Base-by-base conservation (phyloP, 176 grass and related monocot species). In the Aechmea fasciata region DNA sequence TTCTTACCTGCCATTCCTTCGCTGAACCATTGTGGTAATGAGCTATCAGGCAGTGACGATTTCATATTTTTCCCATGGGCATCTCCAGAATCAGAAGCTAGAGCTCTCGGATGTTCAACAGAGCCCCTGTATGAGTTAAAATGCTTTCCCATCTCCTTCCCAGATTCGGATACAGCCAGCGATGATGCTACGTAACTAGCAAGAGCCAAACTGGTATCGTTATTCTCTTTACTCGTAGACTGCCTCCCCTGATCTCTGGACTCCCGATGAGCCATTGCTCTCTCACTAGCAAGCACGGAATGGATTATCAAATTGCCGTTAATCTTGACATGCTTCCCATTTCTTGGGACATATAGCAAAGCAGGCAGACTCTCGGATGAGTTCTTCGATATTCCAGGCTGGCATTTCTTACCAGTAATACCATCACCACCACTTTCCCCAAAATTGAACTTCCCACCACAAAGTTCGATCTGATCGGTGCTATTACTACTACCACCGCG, bases 281-380 rank as follows among this genome's bases (percentile, higher is more conserved):
- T 87, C 71, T 99, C 90, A 18, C 95, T 99, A 14, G 82, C 95
- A 65, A 99, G 84, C 62, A 99, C 95, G 20, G 95, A 99, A 68
- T 93, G 87, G 71, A 93, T 99, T 80, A 99, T 99, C 62, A 99
- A 81, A 84, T 99, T 99, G 14, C 95, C 90, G 14, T 94, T 90
- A 68, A 99, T 93, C 84, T 94, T 83, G 49, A 99, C 95, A 88
- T 99, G 95, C n/a, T 99, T 99, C 53, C 95, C 95, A 80, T 99
- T 99, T 75, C 95, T 90, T 3, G 95, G 95, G 65, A 99, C 84
- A 53, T 99, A 99, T 64, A 99, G 74, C 82, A 99, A 73, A 83
- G 95, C 90, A 70, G 90, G 90, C 41, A 99, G 73, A 52, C 24
- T 90, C 75, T 99, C 95, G 18, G 75, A 90, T n/a, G 90, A 81